These are phyloP conservation scores for Hypoxylon rubiginosum DNA, from an alignment of 2,329 filamentous ascomycete species.

Conservation along the genomic window DNA sequence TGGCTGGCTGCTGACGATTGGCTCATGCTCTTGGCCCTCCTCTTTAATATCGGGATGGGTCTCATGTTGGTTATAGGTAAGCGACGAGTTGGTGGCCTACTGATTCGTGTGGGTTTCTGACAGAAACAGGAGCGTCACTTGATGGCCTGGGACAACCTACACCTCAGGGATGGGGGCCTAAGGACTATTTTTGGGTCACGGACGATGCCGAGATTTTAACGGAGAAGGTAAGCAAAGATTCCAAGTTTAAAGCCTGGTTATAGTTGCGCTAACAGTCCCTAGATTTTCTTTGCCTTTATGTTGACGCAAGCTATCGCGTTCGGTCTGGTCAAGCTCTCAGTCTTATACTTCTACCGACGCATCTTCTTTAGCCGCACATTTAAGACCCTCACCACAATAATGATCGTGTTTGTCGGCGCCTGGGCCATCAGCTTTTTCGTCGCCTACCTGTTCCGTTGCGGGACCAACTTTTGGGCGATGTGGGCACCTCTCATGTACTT, in stretches of 20 bases:
- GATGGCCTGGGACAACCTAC: slow-evolving; percentile 23
- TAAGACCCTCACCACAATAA: neutral
- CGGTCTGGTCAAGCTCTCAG: slow-evolving; percentile 29
- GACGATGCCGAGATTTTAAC: slow-evolving; percentile 28
- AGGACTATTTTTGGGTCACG: slow-evolving; percentile 27
- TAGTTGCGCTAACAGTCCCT: neutral
- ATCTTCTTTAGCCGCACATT: slow-evolving; percentile 26
- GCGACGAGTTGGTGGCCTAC: neutral
- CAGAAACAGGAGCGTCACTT: slow-evolving; percentile 21
- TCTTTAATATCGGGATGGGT: slow-evolving; percentile 29
- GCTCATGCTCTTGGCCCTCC: slow-evolving; percentile 22
- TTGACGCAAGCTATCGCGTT: slow-evolving; percentile 24
- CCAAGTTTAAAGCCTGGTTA: neutral
- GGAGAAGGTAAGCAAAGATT: slow-evolving; percentile 22
- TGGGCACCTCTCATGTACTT: slow-evolving; percentile 28
- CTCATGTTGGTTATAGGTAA: slow-evolving; percentile 32
- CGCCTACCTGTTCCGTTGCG: slow-evolving; percentile 27
- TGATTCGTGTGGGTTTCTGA: neutral
- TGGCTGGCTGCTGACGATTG: slow-evolving; percentile 22
- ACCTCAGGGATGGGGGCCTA: slow-evolving; percentile 23
- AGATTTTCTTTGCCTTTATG: slow-evolving; percentile 31
- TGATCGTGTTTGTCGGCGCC: slow-evolving; percentile 15
- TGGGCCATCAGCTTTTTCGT: slow-evolving; percentile 32
- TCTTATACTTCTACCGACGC: slow-evolving; percentile 32
- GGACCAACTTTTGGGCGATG: slow-evolving; percentile 26